Evolutionary conservation across 2,329 filamentous ascomycete genomes (phyloP).

Genomic region (Phoma sp.): DNA sequence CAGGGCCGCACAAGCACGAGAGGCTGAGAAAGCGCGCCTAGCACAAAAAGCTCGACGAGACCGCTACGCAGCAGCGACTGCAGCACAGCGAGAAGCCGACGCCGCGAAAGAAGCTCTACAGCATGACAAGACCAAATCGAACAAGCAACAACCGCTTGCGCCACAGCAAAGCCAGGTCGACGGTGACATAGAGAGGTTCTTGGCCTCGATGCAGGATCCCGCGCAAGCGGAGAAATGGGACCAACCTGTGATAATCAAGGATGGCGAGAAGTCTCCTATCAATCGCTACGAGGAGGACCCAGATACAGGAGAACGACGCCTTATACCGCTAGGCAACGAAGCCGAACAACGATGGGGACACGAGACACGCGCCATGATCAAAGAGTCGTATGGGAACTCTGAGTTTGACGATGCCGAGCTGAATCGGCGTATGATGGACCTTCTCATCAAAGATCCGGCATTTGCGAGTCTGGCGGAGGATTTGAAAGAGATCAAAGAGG

Average conservation of each 20-base stretch:
- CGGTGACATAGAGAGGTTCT: background rate
- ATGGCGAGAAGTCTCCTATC: conserved; percentile 29
- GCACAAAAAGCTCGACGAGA: background rate
- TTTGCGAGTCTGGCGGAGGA: conserved; percentile 37
- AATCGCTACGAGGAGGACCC: conserved; percentile 41
- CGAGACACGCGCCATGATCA: conserved; percentile 32
- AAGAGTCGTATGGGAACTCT: conserved; percentile 31
- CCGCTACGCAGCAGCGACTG: background rate
- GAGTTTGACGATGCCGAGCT: conserved; percentile 38
- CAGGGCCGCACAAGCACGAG: conserved; percentile 17
- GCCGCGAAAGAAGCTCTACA: background rate
- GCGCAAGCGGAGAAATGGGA: conserved; percentile 12
- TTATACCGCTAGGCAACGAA: conserved; percentile 32
- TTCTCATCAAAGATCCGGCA: conserved; percentile 37
- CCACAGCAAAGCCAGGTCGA: no score
- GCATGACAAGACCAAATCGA: background rate
- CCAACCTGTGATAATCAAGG: conserved; percentile 3
- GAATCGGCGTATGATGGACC: conserved; percentile 34
- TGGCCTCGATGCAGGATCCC: conserved; percentile 1
- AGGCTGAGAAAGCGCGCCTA: conserved; percentile 7
- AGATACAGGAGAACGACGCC: conserved; percentile 27
- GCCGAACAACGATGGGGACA: conserved; percentile 32
- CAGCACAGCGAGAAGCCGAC: background rate
- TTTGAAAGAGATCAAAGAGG: conserved; percentile 34
- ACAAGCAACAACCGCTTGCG: background rate